Conservation (phyloP, 345 rosid species). For the Pseudoturritis turrita region DNA sequence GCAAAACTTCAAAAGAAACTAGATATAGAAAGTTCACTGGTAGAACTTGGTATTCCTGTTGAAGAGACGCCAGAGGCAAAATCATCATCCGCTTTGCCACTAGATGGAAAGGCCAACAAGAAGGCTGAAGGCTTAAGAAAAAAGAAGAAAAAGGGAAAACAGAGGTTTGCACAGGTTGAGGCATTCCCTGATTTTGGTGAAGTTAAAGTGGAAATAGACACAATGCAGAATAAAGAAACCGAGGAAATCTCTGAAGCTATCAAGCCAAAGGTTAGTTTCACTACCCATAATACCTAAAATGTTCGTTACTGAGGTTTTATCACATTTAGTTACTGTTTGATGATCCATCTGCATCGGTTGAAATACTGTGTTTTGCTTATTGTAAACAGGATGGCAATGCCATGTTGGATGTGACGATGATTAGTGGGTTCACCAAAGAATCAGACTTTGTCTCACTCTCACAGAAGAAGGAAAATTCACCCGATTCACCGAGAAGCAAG, state of each 20-base stretch:
- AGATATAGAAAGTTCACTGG: constrained; percentile 61
- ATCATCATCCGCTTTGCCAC: constrained; percentile 31
- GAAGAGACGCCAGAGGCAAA: constrained; percentile 34
- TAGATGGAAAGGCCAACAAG: constrained; percentile 55
- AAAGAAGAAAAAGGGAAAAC: constrained; percentile 65
- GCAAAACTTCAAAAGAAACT: constrained; percentile 75
- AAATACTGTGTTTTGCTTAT: constrained; percentile 1
- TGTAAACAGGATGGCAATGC: constrained; percentile 40
- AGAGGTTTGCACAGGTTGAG: constrained; percentile 43
- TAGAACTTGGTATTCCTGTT: constrained; percentile 65
- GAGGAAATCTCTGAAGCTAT: constrained; percentile 35
- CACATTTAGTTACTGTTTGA: neutral
- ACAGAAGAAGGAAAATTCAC: constrained; percentile 37
- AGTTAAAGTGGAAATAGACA: constrained; percentile 31
- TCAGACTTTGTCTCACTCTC: constrained; percentile 33
- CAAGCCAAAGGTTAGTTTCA: constrained; percentile 47
- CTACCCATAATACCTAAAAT: neutral
- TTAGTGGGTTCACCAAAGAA: constrained; percentile 35
- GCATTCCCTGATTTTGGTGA: constrained; percentile 34
- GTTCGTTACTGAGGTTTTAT: neutral
- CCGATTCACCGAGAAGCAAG: constrained; percentile 41
- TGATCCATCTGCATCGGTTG: neutral
- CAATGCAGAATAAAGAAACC: constrained; percentile 29
- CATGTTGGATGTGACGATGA: constrained; percentile 18
- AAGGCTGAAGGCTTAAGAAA: constrained; percentile 50